Evolutionary conservation across 2,329 filamentous ascomycete genomes (phyloP).

Genomic region (Xylaria sp.): DNA sequence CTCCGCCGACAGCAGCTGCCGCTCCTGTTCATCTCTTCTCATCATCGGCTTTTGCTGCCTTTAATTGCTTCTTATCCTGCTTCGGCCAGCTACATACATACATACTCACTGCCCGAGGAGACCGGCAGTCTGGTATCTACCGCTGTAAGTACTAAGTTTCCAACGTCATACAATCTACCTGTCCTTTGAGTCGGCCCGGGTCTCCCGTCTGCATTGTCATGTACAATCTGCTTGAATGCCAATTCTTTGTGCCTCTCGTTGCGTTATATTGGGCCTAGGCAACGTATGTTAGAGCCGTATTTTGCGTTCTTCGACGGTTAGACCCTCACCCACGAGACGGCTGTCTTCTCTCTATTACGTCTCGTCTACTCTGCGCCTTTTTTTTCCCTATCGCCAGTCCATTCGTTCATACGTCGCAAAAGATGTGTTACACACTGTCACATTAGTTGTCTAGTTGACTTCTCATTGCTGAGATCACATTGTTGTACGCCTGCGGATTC

Average conservation of each 20-base stretch:
- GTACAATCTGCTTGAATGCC: neutral
- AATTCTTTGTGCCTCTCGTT: neutral
- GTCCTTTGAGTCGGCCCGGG: constrained; percentile 3
- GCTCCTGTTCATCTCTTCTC: neutral
- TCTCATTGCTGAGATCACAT: constrained; percentile 31
- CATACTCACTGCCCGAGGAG: neutral
- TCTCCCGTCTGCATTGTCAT: constrained; percentile 6
- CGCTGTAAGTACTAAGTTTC: constrained; percentile 24
- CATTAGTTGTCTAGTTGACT: constrained; percentile 9
- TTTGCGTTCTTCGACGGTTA: constrained; percentile 14
- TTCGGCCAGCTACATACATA: constrained; percentile 2
- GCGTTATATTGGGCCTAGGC: constrained; percentile 4
- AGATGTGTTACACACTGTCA: constrained; percentile 24
- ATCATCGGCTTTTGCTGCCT: constrained; percentile 1
- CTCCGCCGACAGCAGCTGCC: constrained; percentile 19
- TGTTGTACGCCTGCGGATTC: constrained; percentile 38
- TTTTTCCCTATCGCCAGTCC: constrained; percentile 17
- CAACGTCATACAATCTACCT: constrained; percentile 26
- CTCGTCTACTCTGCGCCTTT: constrained; percentile 10
- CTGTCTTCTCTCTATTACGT: constrained; percentile 22
- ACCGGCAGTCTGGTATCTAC: constrained; percentile 11
- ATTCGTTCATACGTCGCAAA: constrained; percentile 26
- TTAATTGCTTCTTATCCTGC: constrained; percentile 5
- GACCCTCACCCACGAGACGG: constrained; percentile 8
- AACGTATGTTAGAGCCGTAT: constrained; percentile 5